Conservation (phyloP, 108 stramenopile genomes). For the Skeletonema costatum region DNA sequence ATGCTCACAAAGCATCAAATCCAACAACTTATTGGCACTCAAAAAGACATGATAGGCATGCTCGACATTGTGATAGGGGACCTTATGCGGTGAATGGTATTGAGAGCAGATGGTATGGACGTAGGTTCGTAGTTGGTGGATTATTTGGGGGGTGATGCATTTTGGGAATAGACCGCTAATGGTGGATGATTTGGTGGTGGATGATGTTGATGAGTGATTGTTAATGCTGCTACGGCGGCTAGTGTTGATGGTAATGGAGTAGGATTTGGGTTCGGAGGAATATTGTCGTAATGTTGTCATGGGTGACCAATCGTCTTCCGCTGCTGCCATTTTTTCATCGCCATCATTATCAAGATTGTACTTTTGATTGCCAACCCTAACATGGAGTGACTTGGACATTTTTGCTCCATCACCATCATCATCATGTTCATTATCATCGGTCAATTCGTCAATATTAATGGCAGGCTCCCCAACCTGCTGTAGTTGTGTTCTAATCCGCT, state of each 20-base stretch:
- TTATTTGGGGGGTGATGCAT: background rate
- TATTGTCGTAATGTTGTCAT: conserved; percentile 1
- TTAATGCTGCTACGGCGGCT: too few species aligned
- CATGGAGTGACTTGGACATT: too few species aligned
- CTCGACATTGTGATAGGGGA: conserved; percentile 31
- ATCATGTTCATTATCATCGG: too few species aligned
- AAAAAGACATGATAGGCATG: conserved; percentile 32
- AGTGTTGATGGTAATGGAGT: background rate
- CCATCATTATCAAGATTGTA: too few species aligned
- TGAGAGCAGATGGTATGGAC: background rate
- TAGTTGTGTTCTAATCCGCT: background rate
- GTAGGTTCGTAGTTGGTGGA: background rate
- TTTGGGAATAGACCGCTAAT: background rate
- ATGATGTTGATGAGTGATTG: background rate
- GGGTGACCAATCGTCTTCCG: background rate
- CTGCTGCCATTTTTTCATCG: background rate
- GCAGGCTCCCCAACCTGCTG: too few species aligned
- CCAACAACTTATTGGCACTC: conserved; percentile 48
- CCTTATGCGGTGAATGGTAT: conserved; percentile 38
- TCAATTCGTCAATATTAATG: too few species aligned
- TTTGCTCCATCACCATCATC: background rate
- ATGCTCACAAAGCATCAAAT: conserved; percentile 60
- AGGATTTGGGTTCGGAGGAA: background rate
- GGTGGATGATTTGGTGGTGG: background rate
- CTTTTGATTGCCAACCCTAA: too few species aligned